Percentiles rank a stretch among this genome's conserved stretches.
Evolutionary conservation across 805 yeast species (phyloP).

Genomic region (Yarrowia sp.): DNA sequence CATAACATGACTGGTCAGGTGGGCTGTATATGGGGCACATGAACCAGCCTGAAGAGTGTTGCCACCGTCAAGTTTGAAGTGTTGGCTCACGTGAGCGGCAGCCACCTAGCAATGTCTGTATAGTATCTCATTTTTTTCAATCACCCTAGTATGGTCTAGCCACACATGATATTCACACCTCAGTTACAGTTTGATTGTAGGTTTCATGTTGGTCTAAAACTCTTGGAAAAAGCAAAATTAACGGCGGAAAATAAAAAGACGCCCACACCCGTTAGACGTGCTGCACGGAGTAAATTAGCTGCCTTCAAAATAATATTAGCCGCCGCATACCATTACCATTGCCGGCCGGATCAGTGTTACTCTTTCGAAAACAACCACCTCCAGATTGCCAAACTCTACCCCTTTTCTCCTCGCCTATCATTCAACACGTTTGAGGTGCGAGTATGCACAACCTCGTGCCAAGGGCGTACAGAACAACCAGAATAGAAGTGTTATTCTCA

Average conservation of each 20-base stretch:
- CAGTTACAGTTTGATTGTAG: neutral
- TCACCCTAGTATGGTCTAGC: too few relatives aligned
- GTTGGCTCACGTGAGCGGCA: neutral
- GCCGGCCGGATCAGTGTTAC: too few relatives aligned
- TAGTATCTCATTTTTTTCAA: neutral
- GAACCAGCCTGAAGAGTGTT: slow-evolving; percentile 11
- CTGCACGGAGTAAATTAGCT: too few relatives aligned
- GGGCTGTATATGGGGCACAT: neutral
- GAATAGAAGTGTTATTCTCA: too few relatives aligned
- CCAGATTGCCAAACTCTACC: neutral
- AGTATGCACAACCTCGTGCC: neutral
- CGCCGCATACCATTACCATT: too few relatives aligned
- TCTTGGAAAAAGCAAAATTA: too few relatives aligned
- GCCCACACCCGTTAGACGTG: too few relatives aligned
- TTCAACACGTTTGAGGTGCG: slow-evolving; percentile 4
- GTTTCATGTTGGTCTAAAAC: neutral
- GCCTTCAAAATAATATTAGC: too few relatives aligned
- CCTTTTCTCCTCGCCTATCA: neutral
- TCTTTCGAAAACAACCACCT: too few relatives aligned
- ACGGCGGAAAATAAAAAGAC: too few relatives aligned
- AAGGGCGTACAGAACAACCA: too few relatives aligned
- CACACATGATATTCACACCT: neutral
- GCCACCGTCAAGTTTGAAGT: neutral
- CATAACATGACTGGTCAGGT: slow-evolving; percentile 18
- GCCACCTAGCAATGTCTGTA: too few relatives aligned